These are phyloP conservation scores for Stemphylium vesicarium DNA, from an alignment of 2,329 filamentous ascomycete genomes.

Conservation along the genomic window DNA sequence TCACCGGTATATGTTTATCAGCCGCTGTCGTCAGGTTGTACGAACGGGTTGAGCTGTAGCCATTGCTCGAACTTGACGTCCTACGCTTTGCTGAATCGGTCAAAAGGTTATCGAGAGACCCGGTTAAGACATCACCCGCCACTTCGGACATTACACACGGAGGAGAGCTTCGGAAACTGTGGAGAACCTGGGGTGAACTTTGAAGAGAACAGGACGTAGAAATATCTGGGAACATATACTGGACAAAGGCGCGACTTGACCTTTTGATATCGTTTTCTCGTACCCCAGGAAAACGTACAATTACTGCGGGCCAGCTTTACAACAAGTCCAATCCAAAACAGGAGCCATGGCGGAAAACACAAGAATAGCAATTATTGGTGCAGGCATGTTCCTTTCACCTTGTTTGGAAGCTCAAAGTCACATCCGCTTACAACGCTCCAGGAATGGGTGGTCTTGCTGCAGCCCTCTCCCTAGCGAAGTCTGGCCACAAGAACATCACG, in stretches of 20 bases:
- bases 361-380: conserved; percentile 44
- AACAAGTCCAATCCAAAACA: neutral
- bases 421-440: conserved; percentile 39
- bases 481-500: conserved; percentile 74
- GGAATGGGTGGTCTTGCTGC: conserved; percentile 80
- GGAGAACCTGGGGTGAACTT: conserved; percentile 1
- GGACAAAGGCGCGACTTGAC: neutral
- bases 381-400: conserved; percentile 27
- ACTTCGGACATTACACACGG: neutral
- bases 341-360: conserved; percentile 36
- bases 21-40: neutral
- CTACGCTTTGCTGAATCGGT: neutral
- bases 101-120: neutral
- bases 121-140: conserved; percentile 14
- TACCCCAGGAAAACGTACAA: too few relatives aligned
- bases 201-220: neutral
- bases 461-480: conserved; percentile 75
- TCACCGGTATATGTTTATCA: neutral
- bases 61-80: neutral
- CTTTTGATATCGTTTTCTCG: too few relatives aligned
- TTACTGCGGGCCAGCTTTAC: too few relatives aligned
- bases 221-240: neutral
- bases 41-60: neutral
- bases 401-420: neutral
- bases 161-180: conserved; percentile 3